Evolutionary conservation across 1,284 basidiomycete species (phyloP), one percentile per base, ranked within the genome.

Genomic region (Heterobasidion parviporum): DNA sequence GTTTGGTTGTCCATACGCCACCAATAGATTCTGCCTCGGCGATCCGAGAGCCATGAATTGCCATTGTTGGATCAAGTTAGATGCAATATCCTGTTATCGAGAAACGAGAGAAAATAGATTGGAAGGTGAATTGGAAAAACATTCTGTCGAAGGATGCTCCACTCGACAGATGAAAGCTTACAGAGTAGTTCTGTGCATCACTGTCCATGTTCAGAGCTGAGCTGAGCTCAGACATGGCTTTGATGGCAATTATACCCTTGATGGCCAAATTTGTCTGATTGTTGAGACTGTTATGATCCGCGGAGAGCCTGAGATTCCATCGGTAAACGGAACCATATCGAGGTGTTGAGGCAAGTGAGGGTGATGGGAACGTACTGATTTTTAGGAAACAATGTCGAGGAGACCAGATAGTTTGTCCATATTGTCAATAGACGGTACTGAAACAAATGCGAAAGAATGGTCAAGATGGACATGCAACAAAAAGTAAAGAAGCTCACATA

Each of bases 221-320:
- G 51, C 68, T 71, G 48, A 77, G 75, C 53, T 68, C 64, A 1
- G 69, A 61, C 74, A 76, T 76, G 6, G 73, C 71, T 48, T 67
- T 60, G 35, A 76, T 68, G 2, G 69, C 74, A 26, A 75, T 64
- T 45, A 77, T 75, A 0, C 73, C 73, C 57, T 76, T 76, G 52
- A 77, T 55, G 2, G 61, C 61, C 6, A 62, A 57, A 45, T 62
- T 62, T 1, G 61, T 61, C 35, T 59, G 57, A 54, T 76, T 77
- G 5, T 68, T 61, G 15, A 36, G 49, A 9, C 45, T n/a, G 35
- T 54, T 48, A 58, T 35, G 36, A 43, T 61, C 60, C 4, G 54
- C 49, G 3, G 62, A 59, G 3, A 26, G 16, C 16, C 59, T 60
- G 53, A 18, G 12, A 50, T 41, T 49, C 34, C 46, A 20, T 35